These are phyloP conservation scores for Galerina marginata DNA, from an alignment of 768 basidiomycete genomes.

Conservation along the genomic window DNA sequence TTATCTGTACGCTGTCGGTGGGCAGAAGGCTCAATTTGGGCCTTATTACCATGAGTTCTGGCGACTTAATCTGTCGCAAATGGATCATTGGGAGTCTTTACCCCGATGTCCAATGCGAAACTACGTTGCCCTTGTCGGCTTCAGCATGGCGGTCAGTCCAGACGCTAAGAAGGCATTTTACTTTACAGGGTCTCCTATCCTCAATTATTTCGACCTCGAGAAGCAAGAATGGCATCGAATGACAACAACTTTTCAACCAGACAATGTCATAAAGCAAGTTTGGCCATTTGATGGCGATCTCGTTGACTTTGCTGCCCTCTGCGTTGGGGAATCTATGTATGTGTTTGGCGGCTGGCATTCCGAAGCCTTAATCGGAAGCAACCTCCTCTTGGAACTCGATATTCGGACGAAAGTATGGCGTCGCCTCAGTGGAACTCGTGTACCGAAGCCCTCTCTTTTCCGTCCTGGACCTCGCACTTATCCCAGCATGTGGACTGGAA, in stretches of 20 bases:
- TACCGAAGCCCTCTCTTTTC: conserved; percentile 15
- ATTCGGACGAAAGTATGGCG: conserved; percentile 35
- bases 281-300: conserved; percentile 19
- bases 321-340: conserved; percentile 33
- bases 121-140: not conserved
- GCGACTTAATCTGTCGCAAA: conserved; percentile 1
- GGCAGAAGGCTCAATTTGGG: not conserved
- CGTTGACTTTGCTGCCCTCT: not conserved
- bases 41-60: conserved; percentile 10
- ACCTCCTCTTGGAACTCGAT: conserved; percentile 40
- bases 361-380: conserved; percentile 31
- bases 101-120: not conserved
- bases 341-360: conserved; percentile 39
- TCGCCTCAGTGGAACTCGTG: conserved; percentile 19
- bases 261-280: conserved; percentile 12
- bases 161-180: conserved; percentile 30
- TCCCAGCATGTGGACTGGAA: conserved; percentile 36
- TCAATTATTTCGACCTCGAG: conserved; percentile 39
- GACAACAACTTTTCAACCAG: conserved; percentile 18
- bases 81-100: conserved; percentile 1
- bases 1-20: conserved; percentile 6
- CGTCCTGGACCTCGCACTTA: conserved; percentile 37
- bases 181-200: conserved; percentile 31
- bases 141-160: not conserved
- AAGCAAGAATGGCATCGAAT: conserved; percentile 35